These are phyloP conservation scores for Cubamyces lactineus DNA, from an alignment of 768 basidiomycete genomes.

Conservation along the genomic window DNA sequence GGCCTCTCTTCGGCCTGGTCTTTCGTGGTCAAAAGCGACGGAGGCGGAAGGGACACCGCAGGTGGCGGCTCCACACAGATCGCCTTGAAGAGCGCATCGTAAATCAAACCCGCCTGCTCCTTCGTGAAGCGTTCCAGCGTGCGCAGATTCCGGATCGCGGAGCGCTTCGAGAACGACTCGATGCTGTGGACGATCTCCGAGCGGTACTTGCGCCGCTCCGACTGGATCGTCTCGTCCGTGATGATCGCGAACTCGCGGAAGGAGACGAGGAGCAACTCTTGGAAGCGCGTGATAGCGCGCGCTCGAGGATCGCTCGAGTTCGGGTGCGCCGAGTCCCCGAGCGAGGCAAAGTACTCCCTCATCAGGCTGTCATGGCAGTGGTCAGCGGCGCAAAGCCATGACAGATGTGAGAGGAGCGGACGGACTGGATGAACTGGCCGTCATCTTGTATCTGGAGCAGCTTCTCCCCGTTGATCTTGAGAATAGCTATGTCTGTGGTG, in stretches of 20 bases:
- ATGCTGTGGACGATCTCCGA: slow-evolving; percentile 91
- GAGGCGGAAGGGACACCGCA: slow-evolving; percentile 47
- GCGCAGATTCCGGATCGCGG: slow-evolving; percentile 85
- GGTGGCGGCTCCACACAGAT: slow-evolving; percentile 77
- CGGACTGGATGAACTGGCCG: slow-evolving; percentile 92
- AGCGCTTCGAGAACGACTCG: slow-evolving; percentile 91
- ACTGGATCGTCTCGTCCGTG: slow-evolving; percentile 89
- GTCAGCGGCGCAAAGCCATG: background rate
- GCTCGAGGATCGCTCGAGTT: slow-evolving; percentile 84
- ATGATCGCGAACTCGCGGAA: slow-evolving; percentile 98
- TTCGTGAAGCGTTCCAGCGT: slow-evolving; percentile 81
- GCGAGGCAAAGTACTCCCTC: slow-evolving; percentile 91
- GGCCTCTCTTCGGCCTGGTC: slow-evolving; percentile 70
- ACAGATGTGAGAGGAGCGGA: slow-evolving; percentile 1
- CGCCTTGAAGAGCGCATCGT: slow-evolving; percentile 87
- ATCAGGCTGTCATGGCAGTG: slow-evolving; percentile 64
- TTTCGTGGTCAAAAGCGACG: slow-evolving; percentile 56
- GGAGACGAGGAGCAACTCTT: slow-evolving; percentile 93
- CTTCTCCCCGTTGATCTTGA: slow-evolving; percentile 96
- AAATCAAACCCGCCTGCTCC: slow-evolving; percentile 87
- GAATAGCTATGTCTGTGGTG: slow-evolving; percentile 61
- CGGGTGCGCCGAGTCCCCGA: slow-evolving; percentile 94
- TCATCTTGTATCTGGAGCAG: slow-evolving; percentile 94
- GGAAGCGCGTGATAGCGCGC: slow-evolving; percentile 95
- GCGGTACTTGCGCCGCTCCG: slow-evolving; percentile 84